These are phyloP conservation scores for Mycosarcoma maydis DNA, from an alignment of 1,284 basidiomycete species.

Conservation along the genomic window DNA sequence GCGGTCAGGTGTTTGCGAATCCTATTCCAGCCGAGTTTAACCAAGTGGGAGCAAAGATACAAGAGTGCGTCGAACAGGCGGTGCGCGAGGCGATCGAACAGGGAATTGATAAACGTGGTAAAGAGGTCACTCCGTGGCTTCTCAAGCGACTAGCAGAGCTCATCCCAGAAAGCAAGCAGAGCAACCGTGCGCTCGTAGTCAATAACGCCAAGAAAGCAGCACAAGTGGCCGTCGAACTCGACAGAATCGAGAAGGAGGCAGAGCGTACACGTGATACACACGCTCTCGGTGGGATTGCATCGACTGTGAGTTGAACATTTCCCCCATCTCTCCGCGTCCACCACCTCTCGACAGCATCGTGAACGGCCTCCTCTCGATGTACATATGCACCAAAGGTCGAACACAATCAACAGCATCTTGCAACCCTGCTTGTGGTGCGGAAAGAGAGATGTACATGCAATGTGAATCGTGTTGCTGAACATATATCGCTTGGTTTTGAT, in stretches of 20 bases:
- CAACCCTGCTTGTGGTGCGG: not conserved
- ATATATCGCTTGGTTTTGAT: not conserved
- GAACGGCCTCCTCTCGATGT: constrained; percentile 7
- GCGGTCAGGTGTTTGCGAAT: constrained; percentile 77
- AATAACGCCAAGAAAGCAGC: constrained; percentile 90
- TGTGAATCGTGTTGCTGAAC: constrained; percentile 21
- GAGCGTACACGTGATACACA: constrained; percentile 15
- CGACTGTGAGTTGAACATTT: constrained; percentile 25
- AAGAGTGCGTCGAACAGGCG: constrained; percentile 84
- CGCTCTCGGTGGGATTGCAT: constrained; percentile 23
- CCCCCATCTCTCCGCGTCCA: not conserved
- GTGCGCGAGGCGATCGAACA: constrained; percentile 82
- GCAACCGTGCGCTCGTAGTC: constrained; percentile 87
- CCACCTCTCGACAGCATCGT: not conserved
- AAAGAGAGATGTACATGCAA: not conserved
- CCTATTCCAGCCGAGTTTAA: constrained; percentile 87
- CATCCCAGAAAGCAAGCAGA: constrained; percentile 72
- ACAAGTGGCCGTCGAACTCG: constrained; percentile 82
- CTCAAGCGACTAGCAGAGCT: constrained; percentile 84
- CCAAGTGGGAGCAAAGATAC: constrained; percentile 76
- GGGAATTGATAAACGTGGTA: constrained; percentile 83
- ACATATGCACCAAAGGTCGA: constrained; percentile 5
- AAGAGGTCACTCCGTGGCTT: constrained; percentile 95
- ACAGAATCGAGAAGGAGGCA: constrained; percentile 70
- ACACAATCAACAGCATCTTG: not conserved